phyloP scores from a whole-genome alignment of 352 stramenopile species.

The Thraustochytrium sp. region DNA sequence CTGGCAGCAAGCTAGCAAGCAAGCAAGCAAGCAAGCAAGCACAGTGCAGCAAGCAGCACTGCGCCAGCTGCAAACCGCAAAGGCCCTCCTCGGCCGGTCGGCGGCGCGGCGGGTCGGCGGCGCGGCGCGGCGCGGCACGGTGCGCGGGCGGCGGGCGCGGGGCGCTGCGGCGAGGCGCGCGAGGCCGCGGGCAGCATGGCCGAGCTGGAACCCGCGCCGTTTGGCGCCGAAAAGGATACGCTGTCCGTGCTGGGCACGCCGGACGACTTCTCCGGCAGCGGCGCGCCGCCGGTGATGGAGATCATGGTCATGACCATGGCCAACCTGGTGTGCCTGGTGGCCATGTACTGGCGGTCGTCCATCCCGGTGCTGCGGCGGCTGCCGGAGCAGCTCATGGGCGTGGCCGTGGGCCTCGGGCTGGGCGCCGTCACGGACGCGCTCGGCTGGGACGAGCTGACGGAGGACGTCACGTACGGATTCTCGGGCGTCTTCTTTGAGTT shows the following conservation, averaged over 20 bases:
- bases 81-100: too few relatives aligned
- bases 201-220: too few relatives aligned
- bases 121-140: too few relatives aligned
- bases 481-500: slow-evolving; percentile 37
- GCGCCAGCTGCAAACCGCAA: too few relatives aligned
- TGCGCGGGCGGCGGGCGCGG: too few relatives aligned
- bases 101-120: too few relatives aligned
- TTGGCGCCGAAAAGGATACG: too few relatives aligned
- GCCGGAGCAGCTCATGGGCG: slow-evolving; percentile 27
- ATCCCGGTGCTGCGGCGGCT: not conserved
- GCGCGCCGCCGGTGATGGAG: slow-evolving; percentile 8
- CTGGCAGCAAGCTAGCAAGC: too few relatives aligned
- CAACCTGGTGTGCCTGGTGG: slow-evolving; percentile 30
- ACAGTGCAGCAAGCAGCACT: too few relatives aligned
- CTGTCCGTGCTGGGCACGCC: slow-evolving; percentile 23
- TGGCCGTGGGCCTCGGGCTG: not conserved
- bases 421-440: not conserved
- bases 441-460: not conserved
- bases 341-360: slow-evolving; percentile 10
- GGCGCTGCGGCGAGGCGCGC: too few relatives aligned
- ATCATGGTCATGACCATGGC: not conserved
- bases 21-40: too few relatives aligned
- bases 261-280: not conserved
- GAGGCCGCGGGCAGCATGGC: too few relatives aligned
- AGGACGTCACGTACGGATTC: not conserved